Base-by-base conservation (phyloP, 2,329 filamentous ascomycete genomes). In the Penicillium hesseltinei region DNA sequence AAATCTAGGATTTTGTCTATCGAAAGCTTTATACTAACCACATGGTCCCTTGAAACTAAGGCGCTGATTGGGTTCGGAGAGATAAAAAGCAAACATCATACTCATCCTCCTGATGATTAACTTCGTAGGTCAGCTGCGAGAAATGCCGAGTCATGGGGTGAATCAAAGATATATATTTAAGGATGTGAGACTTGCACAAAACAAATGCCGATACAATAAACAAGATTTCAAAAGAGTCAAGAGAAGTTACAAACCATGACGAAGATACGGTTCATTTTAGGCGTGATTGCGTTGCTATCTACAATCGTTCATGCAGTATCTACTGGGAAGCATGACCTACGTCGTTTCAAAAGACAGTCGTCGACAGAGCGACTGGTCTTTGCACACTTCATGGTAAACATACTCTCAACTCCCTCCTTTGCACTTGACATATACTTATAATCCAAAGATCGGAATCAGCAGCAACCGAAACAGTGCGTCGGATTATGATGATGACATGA, bases 401-500 rank as follows among this genome's bases (percentile, higher is more conserved):
- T 62, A 23, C 0, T 25, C 15, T 31, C 2, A 5, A 17, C 8
- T 23, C 0, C 9, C 17, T 2, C 15, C 11, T 21, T 21, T 29
- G 2, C 27, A 0, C 2, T 6, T n/a, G 5, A 5, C 5, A 11
- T 8, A 15, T 17, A 15, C 21, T 56, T 8, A 44, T 2, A 3
- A n/a, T 13, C 13, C 2, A 27, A 49, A 80, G 78, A 74, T 80
- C 21, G 78, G 79, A 9, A 80, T 81, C 25, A 72, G 75, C 25
- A 71, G 74, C 39, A 73, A 78, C 40, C 74, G 79, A 33, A 68
- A 66, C 43, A 77, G 72, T 51, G 64, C 78, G n/a, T 62, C 71
- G 6, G 79, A 80, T 52, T 81, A 77, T 55, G 78, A 81, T 39
- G 72, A 76, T 33, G 79, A 81, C 54, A 80, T 81, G 75, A 67